phyloP scores from a whole-genome alignment of 371 early-diverging fungal species.

The Catenaria anguillulae region DNA sequence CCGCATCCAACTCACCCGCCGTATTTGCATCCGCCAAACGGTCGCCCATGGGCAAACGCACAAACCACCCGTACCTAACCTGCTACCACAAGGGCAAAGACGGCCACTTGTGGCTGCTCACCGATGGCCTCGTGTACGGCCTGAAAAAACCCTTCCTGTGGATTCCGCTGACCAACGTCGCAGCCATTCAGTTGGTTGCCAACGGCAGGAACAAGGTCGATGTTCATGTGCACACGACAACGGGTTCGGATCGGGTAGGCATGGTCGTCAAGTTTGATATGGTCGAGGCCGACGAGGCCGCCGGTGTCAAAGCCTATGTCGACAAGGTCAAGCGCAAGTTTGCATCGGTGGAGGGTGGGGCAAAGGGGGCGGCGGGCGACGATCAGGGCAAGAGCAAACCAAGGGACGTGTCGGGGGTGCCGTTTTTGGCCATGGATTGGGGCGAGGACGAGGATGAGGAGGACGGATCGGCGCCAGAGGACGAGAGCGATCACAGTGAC shows the following conservation, averaged over 20 bases:
- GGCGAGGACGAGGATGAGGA: not conserved
- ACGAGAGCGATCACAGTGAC: not conserved
- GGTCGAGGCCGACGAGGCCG: not conserved
- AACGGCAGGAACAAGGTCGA: not conserved
- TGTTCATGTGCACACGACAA: not conserved
- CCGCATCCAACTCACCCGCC: not conserved
- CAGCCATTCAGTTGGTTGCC: not conserved
- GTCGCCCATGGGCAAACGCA: not conserved
- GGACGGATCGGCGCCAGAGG: too few relatives aligned
- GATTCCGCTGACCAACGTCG: not conserved
- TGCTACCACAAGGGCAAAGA: not conserved
- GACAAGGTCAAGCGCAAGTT: not conserved
- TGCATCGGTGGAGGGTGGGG: not conserved
- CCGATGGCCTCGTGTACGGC: not conserved
- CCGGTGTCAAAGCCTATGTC: not conserved
- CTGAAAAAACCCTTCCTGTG: not conserved
- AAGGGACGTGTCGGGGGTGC: too few relatives aligned
- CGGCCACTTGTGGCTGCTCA: not conserved
- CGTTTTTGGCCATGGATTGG: too few relatives aligned
- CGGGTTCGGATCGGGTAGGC: not conserved
- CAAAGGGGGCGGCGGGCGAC: too few relatives aligned
- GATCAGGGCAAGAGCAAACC: too few relatives aligned
- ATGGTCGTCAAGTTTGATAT: not conserved
- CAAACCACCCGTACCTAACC: not conserved
- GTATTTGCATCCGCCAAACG: not conserved